These are phyloP conservation scores for Candida mattraensis DNA, from an alignment of 805 yeast genomes.

Conservation along the genomic window DNA sequence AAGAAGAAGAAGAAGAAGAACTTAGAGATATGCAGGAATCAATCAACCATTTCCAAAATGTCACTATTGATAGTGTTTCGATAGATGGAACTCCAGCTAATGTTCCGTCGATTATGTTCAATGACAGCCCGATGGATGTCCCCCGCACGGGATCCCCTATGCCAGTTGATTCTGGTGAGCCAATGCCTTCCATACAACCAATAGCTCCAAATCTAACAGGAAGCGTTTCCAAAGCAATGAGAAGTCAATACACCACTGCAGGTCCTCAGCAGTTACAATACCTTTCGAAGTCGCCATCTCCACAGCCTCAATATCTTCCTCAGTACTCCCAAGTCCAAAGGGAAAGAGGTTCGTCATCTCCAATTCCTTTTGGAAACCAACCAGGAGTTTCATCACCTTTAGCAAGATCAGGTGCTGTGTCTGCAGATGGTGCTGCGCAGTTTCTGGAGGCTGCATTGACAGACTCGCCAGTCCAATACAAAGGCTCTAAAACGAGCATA, in stretches of 20 bases:
- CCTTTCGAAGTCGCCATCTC: not conserved
- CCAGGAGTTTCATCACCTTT: slow-evolving; percentile 27
- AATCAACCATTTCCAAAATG: slow-evolving; percentile 70
- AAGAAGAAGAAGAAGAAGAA: slow-evolving; percentile 73
- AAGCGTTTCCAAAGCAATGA: slow-evolving; percentile 51
- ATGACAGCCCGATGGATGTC: slow-evolving; percentile 8
- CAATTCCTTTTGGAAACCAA: slow-evolving; percentile 13
- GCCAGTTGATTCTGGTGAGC: too few species aligned
- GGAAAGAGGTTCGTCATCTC: slow-evolving; percentile 26
- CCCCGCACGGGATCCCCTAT: slow-evolving; percentile 14
- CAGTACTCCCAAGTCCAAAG: slow-evolving; percentile 16
- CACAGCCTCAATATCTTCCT: slow-evolving; percentile 7
- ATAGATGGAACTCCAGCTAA: slow-evolving; percentile 67
- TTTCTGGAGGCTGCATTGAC: slow-evolving; percentile 26
- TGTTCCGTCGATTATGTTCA: slow-evolving; percentile 36
- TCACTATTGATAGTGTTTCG: slow-evolving; percentile 76
- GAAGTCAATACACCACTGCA: slow-evolving; percentile 22
- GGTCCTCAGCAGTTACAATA: slow-evolving; percentile 8
- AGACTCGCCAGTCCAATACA: slow-evolving; percentile 11
- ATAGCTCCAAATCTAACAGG: slow-evolving; percentile 52
- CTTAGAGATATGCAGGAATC: slow-evolving; percentile 74
- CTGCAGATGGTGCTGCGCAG: slow-evolving; percentile 21
- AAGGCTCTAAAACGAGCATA: slow-evolving; percentile 12
- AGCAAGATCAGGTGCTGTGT: slow-evolving; percentile 12
- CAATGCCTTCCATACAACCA: slow-evolving; percentile 33